Percentiles rank a stretch among this genome's conserved stretches.
phyloP scores from a whole-genome alignment of 1,139 yeast species.

The Nakaseomyces delphensis region DNA sequence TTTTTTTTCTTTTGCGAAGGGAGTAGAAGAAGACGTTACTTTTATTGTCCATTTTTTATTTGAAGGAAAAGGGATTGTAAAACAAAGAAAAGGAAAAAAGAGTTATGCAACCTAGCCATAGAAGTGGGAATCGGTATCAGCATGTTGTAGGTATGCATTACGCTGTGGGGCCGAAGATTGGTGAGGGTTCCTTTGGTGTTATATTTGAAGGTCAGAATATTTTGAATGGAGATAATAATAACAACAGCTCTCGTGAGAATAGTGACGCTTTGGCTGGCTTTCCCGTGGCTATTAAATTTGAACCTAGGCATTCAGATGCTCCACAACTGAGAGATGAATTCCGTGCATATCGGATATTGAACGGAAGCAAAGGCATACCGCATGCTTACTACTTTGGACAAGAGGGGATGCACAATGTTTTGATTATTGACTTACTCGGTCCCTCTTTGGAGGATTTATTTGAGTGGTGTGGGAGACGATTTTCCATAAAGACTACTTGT shows the following conservation, averaged over 20 bases:
- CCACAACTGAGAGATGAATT: slow-evolving; percentile 96
- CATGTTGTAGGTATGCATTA: slow-evolving; percentile 68
- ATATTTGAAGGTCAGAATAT: slow-evolving; percentile 91
- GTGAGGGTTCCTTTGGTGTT: slow-evolving; percentile 97
- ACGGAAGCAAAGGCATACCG: slow-evolving; percentile 80
- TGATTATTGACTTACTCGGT: slow-evolving; percentile 88
- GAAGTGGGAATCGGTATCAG: slow-evolving; percentile 10
- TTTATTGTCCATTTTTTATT: no score
- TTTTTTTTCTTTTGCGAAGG: no score
- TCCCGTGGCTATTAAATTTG: slow-evolving; percentile 69
- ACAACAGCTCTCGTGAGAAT: slow-evolving; percentile 8
- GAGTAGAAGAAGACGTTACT: no score
- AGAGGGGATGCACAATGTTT: slow-evolving; percentile 89
- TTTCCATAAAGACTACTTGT: slow-evolving; percentile 79
- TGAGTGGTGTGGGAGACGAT: slow-evolving; percentile 96
- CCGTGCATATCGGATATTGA: slow-evolving; percentile 80
- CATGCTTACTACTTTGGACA: slow-evolving; percentile 95
- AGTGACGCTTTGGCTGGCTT: slow-evolving; percentile 30
- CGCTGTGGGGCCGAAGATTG: slow-evolving; percentile 92
- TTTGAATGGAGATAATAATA: slow-evolving; percentile 38
- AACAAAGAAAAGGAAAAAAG: background rate
- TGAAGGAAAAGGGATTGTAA: background rate
- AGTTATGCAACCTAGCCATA: background rate
- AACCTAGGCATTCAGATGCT: slow-evolving; percentile 93
- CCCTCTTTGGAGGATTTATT: slow-evolving; percentile 93